Conservation (phyloP, 2,329 filamentous ascomycete species). For the Penicillium nordicum region DNA sequence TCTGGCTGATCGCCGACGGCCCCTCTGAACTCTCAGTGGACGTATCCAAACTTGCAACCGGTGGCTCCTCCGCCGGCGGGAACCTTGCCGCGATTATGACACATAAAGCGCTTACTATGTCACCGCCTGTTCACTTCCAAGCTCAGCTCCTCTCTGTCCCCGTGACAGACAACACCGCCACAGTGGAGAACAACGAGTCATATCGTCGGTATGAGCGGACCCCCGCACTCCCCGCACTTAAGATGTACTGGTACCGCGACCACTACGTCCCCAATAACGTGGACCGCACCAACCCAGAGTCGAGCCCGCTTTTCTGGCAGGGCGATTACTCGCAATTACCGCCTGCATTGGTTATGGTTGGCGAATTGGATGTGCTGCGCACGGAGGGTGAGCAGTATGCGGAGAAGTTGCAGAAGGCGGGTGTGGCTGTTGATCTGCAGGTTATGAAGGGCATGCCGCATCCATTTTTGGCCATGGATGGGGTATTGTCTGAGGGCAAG, state of each 20-base stretch:
- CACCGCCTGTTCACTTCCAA: constrained; percentile 40
- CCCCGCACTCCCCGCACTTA: constrained; percentile 52
- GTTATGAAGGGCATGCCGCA: constrained; percentile 56
- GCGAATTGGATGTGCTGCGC: constrained; percentile 56
- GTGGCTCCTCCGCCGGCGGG: constrained; percentile 52
- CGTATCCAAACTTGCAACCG: constrained; percentile 45
- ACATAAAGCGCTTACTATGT: constrained; percentile 47
- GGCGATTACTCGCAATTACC: constrained; percentile 52
- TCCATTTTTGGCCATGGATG: constrained; percentile 59
- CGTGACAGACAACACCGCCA: constrained; percentile 57
- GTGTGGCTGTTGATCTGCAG: constrained; percentile 49
- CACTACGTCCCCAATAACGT: constrained; percentile 53
- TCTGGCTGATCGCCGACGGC: constrained; percentile 46
- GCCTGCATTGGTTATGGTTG: constrained; percentile 52
- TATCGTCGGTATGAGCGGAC: constrained; percentile 53
- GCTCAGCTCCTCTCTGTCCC: constrained; percentile 57
- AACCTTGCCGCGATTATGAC: constrained; percentile 54
- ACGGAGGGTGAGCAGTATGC: constrained; percentile 54
- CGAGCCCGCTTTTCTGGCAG: constrained; percentile 52
- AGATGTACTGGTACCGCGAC: constrained; percentile 61
- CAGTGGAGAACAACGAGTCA: constrained; percentile 43
- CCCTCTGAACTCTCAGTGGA: constrained; percentile 42
- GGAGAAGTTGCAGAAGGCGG: constrained; percentile 46
- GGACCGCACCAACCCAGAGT: constrained; percentile 51
- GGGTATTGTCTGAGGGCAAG: constrained; percentile 50